Conservation (phyloP, 768 basidiomycete genomes). For the Trametes punicea region DNA sequence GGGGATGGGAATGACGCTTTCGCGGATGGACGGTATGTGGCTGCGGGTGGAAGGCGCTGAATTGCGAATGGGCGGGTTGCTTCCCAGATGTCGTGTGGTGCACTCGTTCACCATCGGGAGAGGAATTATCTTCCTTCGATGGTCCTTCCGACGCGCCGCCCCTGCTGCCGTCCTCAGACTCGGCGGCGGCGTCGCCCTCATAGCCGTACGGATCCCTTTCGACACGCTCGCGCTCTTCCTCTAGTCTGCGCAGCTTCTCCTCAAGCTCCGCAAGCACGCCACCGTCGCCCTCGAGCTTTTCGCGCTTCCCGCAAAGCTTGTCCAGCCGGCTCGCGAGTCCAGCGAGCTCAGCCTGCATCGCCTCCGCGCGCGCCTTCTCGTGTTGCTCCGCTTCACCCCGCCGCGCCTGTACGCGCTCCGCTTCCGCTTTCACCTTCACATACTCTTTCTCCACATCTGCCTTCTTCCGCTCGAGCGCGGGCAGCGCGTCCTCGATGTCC, state of each 20-base stretch:
- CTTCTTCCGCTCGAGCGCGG: conserved; percentile 39
- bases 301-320: conserved; percentile 58
- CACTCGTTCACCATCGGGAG: conserved; percentile 4
- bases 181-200: conserved; percentile 16
- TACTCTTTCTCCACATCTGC: conserved; percentile 46
- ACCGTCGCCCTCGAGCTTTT: conserved; percentile 54
- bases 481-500: conserved; percentile 40
- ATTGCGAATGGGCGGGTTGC: not conserved
- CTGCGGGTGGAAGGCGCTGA: conserved; percentile 16
- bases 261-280: conserved; percentile 62
- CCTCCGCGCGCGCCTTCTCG: conserved; percentile 53
- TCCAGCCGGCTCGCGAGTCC: conserved; percentile 62
- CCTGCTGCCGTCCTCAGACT: conserved; percentile 10
- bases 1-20: conserved; percentile 26
- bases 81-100: not conserved
- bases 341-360: conserved; percentile 55
- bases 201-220: conserved; percentile 32
- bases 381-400: conserved; percentile 47
- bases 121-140: conserved; percentile 8
- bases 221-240: conserved; percentile 54
- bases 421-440: conserved; percentile 39
- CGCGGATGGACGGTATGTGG: conserved; percentile 20
- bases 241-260: conserved; percentile 56
- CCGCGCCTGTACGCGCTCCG: conserved; percentile 42
- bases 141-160: not conserved